These are phyloP conservation scores for Elongisporangium undulatum DNA, from an alignment of 352 stramenopile genomes.

Conservation along the genomic window DNA sequence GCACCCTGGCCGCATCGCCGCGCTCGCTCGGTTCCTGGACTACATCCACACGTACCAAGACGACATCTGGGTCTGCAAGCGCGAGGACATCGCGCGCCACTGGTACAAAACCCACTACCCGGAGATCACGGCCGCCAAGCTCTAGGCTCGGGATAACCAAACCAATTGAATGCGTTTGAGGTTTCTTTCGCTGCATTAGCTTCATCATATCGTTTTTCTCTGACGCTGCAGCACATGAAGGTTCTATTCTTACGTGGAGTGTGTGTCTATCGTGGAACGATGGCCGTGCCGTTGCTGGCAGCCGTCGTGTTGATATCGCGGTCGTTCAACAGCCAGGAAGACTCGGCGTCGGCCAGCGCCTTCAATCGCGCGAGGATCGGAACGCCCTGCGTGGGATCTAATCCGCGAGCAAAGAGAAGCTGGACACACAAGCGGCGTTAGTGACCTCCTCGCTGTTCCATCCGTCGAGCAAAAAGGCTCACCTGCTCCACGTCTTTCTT, in stretches of 20 bases:
- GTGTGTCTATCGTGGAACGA: constrained; percentile 31
- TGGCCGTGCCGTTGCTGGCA: constrained; percentile 15
- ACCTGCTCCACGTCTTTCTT: constrained; percentile 85
- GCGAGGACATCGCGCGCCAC: constrained; percentile 93
- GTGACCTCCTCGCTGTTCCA: constrained; percentile 1
- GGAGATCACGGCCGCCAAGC: constrained; percentile 26
- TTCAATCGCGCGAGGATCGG: constrained; percentile 66
- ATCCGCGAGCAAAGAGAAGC: constrained; percentile 69
- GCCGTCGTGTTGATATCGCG: constrained; percentile 32
- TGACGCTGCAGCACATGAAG: not conserved
- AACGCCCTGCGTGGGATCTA: constrained; percentile 62
- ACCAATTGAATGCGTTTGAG: not conserved
- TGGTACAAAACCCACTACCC: constrained; percentile 91
- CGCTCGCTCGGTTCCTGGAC: constrained; percentile 92
- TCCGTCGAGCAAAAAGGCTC: constrained; percentile 1
- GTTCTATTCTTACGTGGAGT: constrained; percentile 1
- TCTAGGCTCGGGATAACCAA: constrained; percentile 15
- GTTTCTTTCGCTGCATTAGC: not conserved
- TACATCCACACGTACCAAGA: constrained; percentile 86
- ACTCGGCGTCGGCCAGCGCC: constrained; percentile 60
- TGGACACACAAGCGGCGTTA: constrained; percentile 8
- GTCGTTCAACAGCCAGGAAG: constrained; percentile 60
- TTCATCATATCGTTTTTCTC: not conserved
- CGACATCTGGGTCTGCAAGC: constrained; percentile 92
- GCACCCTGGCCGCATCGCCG: constrained; percentile 85